Base-by-base conservation (phyloP, 495 filamentous ascomycete genomes). In the Rusavskia elegans region DNA sequence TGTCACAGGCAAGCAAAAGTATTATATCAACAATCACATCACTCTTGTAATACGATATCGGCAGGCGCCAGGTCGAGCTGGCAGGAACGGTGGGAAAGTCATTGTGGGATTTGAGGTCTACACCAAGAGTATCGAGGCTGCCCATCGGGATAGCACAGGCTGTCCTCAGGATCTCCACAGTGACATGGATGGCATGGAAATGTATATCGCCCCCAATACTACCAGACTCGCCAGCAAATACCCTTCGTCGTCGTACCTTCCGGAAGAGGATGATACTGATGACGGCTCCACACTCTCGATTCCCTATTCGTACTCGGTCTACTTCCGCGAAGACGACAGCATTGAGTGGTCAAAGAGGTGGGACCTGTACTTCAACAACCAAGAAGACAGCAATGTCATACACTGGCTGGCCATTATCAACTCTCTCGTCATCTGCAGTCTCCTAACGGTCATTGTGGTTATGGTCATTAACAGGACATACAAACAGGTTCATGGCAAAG, bases 351-450 rank as follows among this genome's bases (percentile, higher is more conserved):
- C 73, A 44, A 85, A 81, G 54, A 79, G 89, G 45, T 96, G 89
- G 89, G 87, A 95, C 58, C 68, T 93, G 27, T 96, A 95, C 60
- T 95, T 96, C 66, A 86, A 84, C 50, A 89, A 94, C 62, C 85
- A 90, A 62, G 85, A 87, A 51, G 86, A 89, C 50, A 84, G 85
- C 42, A 82, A 80, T 29, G 82, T 80, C 60, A 85, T 93, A 27
- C 89, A 95, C 60, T 96, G 89, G 89, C 67, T 95, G 39, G 89
- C 89, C 27, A 94, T 96, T 55, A 66, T 93, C 57, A 95, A 95
- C 67, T 95, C 89, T 1, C 61, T 95, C 55, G 81, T 87, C 48
- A 96, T 96, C 55, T 85, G 82, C 36, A 82, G 83, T 23, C 74
- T 92, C 6, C 73, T 96, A 16, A 88, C 84, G 6, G 81, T 85